Percentiles rank a stretch among this genome's conserved stretches.
These are phyloP conservation scores for Penicillium manginii DNA, from an alignment of 495 filamentous ascomycete species.

Conservation along the genomic window DNA sequence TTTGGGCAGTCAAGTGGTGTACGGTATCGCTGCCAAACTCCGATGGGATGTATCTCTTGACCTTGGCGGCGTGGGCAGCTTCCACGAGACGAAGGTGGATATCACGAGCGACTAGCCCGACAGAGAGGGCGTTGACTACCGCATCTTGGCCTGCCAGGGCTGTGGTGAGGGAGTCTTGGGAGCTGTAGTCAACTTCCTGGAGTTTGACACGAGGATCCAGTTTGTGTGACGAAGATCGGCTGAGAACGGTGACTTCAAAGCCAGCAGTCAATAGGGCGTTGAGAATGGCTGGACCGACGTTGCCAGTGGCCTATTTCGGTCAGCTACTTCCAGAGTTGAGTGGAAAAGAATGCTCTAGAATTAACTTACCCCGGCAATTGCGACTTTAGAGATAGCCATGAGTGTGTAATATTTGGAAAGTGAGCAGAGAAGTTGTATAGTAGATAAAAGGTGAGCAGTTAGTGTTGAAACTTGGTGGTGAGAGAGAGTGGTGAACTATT, in stretches of 20 bases:
- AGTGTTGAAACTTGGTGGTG: too few species aligned
- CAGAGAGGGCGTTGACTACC: slow-evolving; percentile 39
- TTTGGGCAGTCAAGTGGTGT: slow-evolving; percentile 37
- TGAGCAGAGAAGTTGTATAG: background rate
- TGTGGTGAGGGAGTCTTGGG: slow-evolving; percentile 50
- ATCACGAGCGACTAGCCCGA: slow-evolving; percentile 27
- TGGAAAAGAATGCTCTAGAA: background rate
- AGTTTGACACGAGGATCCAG: slow-evolving; percentile 45
- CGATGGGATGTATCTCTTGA: slow-evolving; percentile 65
- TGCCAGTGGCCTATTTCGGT: slow-evolving; percentile 55
- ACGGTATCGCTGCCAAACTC: slow-evolving; percentile 62
- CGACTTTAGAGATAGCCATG: slow-evolving; percentile 4
- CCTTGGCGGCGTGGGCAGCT: slow-evolving; percentile 60
- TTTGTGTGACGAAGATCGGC: slow-evolving; percentile 47
- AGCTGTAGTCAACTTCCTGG: slow-evolving; percentile 58
- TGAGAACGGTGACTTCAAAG: slow-evolving; percentile 63
- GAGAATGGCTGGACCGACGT: slow-evolving; percentile 61
- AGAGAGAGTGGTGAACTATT: background rate
- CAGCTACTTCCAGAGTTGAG: background rate
- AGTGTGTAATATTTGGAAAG: too few species aligned
- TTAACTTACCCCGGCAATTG: slow-evolving; percentile 3
- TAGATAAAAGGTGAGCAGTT: too few species aligned
- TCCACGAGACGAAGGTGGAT: slow-evolving; percentile 58
- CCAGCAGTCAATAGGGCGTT: slow-evolving; percentile 54
- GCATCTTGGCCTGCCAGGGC: slow-evolving; percentile 44